Evolutionary conservation across 345 rosid genomes (phyloP).

Genomic region (Ceriops zippeliana): DNA sequence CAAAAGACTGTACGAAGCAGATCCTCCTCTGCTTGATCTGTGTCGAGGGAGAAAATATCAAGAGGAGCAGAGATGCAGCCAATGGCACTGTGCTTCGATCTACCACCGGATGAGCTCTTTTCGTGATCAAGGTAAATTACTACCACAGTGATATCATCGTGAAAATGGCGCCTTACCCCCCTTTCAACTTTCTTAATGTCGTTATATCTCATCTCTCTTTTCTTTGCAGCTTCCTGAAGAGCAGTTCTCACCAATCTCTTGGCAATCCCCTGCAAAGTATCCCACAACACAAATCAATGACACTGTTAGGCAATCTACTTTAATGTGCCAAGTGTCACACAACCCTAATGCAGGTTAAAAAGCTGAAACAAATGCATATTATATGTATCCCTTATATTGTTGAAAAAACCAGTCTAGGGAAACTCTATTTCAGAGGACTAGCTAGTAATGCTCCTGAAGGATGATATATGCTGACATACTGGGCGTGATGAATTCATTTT

Average conservation of each 20-base stretch:
- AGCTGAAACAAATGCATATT: neutral
- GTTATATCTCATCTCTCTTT: constrained; percentile 31
- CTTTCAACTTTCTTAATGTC: constrained; percentile 26
- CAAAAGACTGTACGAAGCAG: constrained; percentile 21
- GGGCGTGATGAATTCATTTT: neutral
- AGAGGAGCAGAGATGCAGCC: constrained; percentile 64
- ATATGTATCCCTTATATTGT: neutral
- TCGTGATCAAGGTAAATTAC: constrained; percentile 51
- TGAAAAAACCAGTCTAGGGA: too few relatives aligned
- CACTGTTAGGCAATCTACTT: neutral
- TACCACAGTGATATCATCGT: constrained; percentile 32
- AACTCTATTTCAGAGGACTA: neutral
- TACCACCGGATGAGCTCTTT: constrained; percentile 24
- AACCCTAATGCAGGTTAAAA: neutral
- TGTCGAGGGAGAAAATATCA: constrained; percentile 61
- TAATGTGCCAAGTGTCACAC: neutral
- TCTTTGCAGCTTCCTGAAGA: constrained; percentile 28
- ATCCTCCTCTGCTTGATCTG: constrained; percentile 46
- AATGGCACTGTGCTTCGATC: constrained; percentile 22
- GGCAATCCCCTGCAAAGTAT: constrained; percentile 26
- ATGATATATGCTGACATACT: too few relatives aligned
- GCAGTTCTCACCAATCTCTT: constrained; percentile 37
- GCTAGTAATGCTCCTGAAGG: neutral
- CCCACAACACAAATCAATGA: neutral
- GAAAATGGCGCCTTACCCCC: constrained; percentile 29